Evolutionary conservation across 164 flowering plant genomes (phyloP), one percentile per base, ranked within the genome.

Genomic region (Piper longum): DNA sequence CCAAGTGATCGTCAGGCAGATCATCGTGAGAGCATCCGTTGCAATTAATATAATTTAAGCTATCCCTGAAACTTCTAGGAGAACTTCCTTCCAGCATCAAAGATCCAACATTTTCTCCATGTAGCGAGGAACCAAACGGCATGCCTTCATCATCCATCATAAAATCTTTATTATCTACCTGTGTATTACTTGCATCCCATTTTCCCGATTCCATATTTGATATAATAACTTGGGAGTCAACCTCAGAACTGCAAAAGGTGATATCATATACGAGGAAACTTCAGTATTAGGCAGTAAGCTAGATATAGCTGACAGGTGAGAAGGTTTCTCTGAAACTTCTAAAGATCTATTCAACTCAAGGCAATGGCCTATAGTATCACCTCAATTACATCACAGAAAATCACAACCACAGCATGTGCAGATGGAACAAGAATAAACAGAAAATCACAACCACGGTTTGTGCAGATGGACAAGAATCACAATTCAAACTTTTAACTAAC

Each of bases 171-270:
- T 44, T 56, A 45, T 43, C 40, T 9, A 60, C 5, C 18, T 63
- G 54, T 57, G 18, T 39, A 67, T 66, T 62, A 8, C 19, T 3
- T 57, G 17, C 62, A 56, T 66, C 69, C 43, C 65, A 57, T 61
- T 61, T 57, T 42, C 43, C 76, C 48, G 51, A 51, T 62, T 70
- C 65, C 41, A 76, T 40, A 59, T 71, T 73, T 63, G 62, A 77
- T 59, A 16, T 61, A 39, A 60, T 43, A 42, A 63, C 41, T 62
- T 65, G 79, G 69, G 66, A 65, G 59, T 84, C 87, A 41, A 54
- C 59, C 70, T 88, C 97, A 56, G 86, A 78, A 74, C 98, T 92
- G 91, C 75, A 82, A 75, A 48, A 69, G 13, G 6, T 55, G 17
- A 57, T 12, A 63, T 12, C 44, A 43, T 17, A 6, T 41, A 59